Evolutionary conservation across 2,329 filamentous ascomycete species (phyloP).

Genomic region (Arthrinium puccinioides): DNA sequence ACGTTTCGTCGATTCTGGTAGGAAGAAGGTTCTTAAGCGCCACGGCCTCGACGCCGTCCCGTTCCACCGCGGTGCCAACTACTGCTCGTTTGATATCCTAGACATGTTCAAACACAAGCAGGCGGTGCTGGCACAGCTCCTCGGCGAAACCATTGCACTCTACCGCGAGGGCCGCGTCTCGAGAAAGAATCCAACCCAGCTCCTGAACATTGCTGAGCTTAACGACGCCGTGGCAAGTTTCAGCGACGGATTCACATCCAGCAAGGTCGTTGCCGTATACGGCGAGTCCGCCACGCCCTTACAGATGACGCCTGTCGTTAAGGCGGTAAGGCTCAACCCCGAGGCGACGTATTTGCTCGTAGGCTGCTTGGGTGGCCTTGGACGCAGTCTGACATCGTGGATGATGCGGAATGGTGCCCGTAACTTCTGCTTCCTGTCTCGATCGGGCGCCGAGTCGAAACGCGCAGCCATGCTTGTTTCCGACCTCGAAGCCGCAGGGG

Average conservation of each 20-base stretch:
- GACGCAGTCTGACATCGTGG: constrained; percentile 23
- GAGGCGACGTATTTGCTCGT: constrained; percentile 24
- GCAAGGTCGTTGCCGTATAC: not conserved
- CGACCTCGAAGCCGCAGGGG: constrained; percentile 7
- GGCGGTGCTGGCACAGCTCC: constrained; percentile 6
- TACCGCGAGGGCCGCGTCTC: constrained; percentile 2
- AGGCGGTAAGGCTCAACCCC: not conserved
- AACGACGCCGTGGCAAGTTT: constrained; percentile 11
- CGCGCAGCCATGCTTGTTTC: constrained; percentile 14
- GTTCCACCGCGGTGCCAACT: constrained; percentile 15
- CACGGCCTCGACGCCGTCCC: constrained; percentile 14
- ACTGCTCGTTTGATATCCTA: constrained; percentile 16
- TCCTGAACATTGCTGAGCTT: constrained; percentile 9
- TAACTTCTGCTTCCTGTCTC: constrained; percentile 24
- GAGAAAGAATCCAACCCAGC: not conserved
- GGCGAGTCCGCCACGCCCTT: not conserved
- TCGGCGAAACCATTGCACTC: constrained; percentile 7
- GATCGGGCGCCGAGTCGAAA: constrained; percentile 18
- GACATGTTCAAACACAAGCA: constrained; percentile 11
- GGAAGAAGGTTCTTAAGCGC: constrained; percentile 14
- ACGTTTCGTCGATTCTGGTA: constrained; percentile 13
- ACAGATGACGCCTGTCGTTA: not conserved
- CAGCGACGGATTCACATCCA: constrained; percentile 2
- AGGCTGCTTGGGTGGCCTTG: constrained; percentile 28
- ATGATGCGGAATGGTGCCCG: constrained; percentile 25